Evolutionary conservation across 192 early-diverging fungal species (phyloP), one percentile per base, ranked within the genome.

Genomic region (Phlyctochytrium planicorne): DNA sequence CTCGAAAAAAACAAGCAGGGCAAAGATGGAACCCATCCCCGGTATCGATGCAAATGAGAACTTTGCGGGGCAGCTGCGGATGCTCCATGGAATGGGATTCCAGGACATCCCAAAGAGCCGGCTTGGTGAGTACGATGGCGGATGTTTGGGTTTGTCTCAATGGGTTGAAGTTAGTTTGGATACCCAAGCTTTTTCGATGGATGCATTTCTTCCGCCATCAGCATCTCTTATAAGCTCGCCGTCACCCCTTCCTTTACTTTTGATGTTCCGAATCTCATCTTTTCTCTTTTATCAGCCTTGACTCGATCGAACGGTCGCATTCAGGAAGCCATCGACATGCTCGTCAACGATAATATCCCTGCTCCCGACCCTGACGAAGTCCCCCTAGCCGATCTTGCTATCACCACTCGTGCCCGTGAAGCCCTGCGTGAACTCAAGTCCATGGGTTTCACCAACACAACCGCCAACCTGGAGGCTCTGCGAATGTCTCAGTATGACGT

Each of bases 261-360:
- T n/a, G n/a, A n/a, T n/a, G n/a, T n/a, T n/a, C n/a, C n/a, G n/a
- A n/a, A n/a, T n/a, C n/a, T n/a, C n/a, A n/a, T n/a, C n/a, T n/a
- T n/a, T 6, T 47, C 40, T 47, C 40, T 47, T 20, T 47, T 47
- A 14, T 6, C 20, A 47, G 40, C 40, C 40, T 47, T 47, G 40
- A 47, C 6, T 14, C 40, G 40, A 6, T 47, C 40, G 40, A 47
- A 47, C 40, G 40, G 40, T 20, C 40, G 40, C 20, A 47, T 47
- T 47, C 40, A 47, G 40, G 40, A 47, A 47, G 40, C 40, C 40
- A 47, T 47, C 40, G 40, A 47, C 40, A 47, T 47, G 40, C 40
- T 47, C 40, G 40, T 47, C 40, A 47, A 47, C 40, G 40, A 47
- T 20, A 47, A 47, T 20, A 47, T 47, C 40, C 40, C 40, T 47